phyloP scores from a whole-genome alignment of 768 basidiomycete genomes.

The Daedaleopsis sinensis region DNA sequence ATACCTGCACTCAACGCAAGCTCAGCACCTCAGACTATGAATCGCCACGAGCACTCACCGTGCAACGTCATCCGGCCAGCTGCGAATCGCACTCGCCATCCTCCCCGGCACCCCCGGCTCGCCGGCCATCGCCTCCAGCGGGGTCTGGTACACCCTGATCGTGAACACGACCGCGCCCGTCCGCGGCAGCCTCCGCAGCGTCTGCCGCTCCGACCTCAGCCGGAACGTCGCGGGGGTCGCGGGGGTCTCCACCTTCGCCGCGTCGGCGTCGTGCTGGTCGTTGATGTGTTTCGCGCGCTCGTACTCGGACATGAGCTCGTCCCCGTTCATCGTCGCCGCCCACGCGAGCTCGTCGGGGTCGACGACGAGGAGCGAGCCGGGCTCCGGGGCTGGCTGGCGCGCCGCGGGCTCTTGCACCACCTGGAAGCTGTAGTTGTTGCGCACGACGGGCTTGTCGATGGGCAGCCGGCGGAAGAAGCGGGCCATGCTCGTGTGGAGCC shows the following conservation, averaged over 20 bases:
- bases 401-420: constrained; percentile 36
- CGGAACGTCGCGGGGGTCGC: constrained; percentile 40
- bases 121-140: constrained; percentile 49
- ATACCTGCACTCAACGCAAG: constrained; percentile 32
- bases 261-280: constrained; percentile 4
- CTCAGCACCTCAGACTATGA: constrained; percentile 32
- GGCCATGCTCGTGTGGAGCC: constrained; percentile 63
- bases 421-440: constrained; percentile 67
- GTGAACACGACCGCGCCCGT: constrained; percentile 71
- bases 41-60: constrained; percentile 42
- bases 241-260: not conserved
- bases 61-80: constrained; percentile 67
- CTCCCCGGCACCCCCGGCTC: constrained; percentile 65
- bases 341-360: constrained; percentile 73
- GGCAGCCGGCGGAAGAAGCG: constrained; percentile 71
- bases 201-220: constrained; percentile 68
- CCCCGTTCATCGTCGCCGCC: constrained; percentile 56
- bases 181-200: constrained; percentile 60
- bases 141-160: constrained; percentile 65
- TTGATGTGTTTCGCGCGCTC: constrained; percentile 21
- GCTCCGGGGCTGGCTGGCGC: constrained; percentile 8
- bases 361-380: constrained; percentile 31
- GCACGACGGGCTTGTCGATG: constrained; percentile 68
- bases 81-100: constrained; percentile 62
- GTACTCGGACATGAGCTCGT: constrained; percentile 44